Evolutionary conservation across 2,329 filamentous ascomycete genomes (phyloP).

Genomic region (Chrysosporium queenslandicum): DNA sequence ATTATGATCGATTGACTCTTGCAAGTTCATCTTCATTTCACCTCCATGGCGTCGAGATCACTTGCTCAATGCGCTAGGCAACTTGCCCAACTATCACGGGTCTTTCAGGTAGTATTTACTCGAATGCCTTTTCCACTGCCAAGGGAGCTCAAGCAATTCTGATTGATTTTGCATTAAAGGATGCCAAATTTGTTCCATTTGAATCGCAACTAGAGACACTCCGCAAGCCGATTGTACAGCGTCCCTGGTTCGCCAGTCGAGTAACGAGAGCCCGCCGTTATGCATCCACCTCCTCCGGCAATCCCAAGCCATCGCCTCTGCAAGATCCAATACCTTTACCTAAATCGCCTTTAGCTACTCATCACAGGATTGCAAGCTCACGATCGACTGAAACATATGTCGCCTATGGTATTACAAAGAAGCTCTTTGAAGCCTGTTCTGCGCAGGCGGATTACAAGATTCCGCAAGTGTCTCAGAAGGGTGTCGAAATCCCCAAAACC

Average conservation of each 20-base stretch:
- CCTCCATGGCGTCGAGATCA: neutral
- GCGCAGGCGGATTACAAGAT: conserved; percentile 67
- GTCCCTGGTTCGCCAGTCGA: conserved; percentile 4
- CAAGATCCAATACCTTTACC: conserved; percentile 20
- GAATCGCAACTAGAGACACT: neutral
- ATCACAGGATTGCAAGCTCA: neutral
- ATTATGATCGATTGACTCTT: neutral
- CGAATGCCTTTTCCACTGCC: neutral
- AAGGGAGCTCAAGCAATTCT: neutral
- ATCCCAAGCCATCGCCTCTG: conserved; percentile 20
- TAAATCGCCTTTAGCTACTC: conserved; percentile 7
- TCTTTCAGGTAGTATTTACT: neutral
- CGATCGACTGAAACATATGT: conserved; percentile 54
- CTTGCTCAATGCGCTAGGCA: neutral
- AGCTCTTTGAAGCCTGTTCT: conserved; percentile 66
- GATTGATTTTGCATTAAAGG: neutral
- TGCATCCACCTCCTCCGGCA: conserved; percentile 5
- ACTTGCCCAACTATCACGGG: neutral
- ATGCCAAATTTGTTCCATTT: neutral
- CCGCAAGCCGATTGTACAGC: conserved; percentile 5
- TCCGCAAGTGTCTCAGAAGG: conserved; percentile 55
- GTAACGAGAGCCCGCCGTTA: neutral
- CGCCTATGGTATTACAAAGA: conserved; percentile 68
- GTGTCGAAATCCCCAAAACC: conserved; percentile 58
- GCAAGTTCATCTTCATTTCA: neutral